Base-by-base conservation (phyloP, 2,329 filamentous ascomycete genomes). In the Beauveria medogensis region DNA sequence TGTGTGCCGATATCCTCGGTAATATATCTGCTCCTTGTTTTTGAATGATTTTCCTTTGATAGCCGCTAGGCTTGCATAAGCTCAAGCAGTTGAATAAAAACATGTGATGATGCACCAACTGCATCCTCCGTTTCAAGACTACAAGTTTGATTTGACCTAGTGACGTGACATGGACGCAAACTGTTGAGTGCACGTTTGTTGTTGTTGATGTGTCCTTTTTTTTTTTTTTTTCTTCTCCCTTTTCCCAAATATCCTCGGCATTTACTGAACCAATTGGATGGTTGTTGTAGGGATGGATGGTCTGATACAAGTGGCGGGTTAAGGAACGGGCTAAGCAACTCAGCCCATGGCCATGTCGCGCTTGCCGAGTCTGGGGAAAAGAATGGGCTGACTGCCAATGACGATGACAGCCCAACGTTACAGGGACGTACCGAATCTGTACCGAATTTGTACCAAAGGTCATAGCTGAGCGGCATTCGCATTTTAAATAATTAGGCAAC, bases 331-430 rank as follows among this genome's bases (percentile, higher is more conserved):
- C 43, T 34, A 24, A 34, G 53, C 40, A 37, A 46, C 53, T 46
- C 43, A 24, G 43, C 52, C 40, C 12, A 8, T 26, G 40, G 24
- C 24, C 9, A 44, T 9, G 54, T 30, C 43, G 48, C 10, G 28
- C 3, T 48, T 48, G 22, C 43, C 55, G 55, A 48, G 44, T 57
- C 55, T 57, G 55, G 55, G 55, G 43, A 57, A 55, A 48, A 48
- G 55, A 57, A 8, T 57, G 55, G 55, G 43, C 44, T 55, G 34
- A 37, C 12, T 37, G 41, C 18, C 30, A 22, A 24, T n/a, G 34
- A 8, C 30, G 3, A 24, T 24, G 24, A 24, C 24, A 40, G 26
- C 18, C 6, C 12, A 9, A 28, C 6, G 26, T 2, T 8, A 41
- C 12, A 18, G 43, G 44, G 30, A 50, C 34, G 44, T 48, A 41